phyloP scores from a whole-genome alignment of 2,329 filamentous ascomycete species.

The Ilyonectria destructans region DNA sequence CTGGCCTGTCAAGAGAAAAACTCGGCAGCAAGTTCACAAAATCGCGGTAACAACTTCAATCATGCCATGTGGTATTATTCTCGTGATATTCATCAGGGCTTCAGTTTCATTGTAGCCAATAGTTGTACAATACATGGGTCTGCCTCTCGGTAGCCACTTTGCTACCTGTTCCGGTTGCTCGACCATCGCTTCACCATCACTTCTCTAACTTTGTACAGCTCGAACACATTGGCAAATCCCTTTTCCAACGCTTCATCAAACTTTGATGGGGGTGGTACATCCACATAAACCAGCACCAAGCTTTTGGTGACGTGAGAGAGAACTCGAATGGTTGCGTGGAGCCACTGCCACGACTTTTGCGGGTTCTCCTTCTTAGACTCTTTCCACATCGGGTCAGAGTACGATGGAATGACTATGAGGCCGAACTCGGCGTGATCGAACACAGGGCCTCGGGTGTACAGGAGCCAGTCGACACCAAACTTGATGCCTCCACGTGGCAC shows the following conservation, averaged over 20 bases:
- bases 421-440: constrained; percentile 97
- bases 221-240: constrained; percentile 76
- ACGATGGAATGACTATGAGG: constrained; percentile 87
- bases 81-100: constrained; percentile 2
- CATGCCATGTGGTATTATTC: neutral
- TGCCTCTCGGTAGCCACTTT: constrained; percentile 1
- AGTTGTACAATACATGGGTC: constrained; percentile 26
- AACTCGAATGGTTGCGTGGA: constrained; percentile 92
- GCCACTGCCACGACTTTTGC: constrained; percentile 80
- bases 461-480: constrained; percentile 94
- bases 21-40: constrained; percentile 12
- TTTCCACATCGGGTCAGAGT: constrained; percentile 82
- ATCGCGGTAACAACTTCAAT: constrained; percentile 11
- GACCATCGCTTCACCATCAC: constrained; percentile 88
- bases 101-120: constrained; percentile 16
- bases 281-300: constrained; percentile 90
- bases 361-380: constrained; percentile 66
- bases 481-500: constrained; percentile 94
- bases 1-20: constrained; percentile 6
- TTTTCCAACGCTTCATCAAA: constrained; percentile 61
- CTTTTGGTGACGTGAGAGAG: constrained; percentile 93
- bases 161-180: constrained; percentile 78
- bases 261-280: constrained; percentile 81
- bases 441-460: constrained; percentile 93
- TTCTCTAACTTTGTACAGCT: constrained; percentile 83